A percentile compares a stretch with the other conserved stretches of the same genome.
Conservation (phyloP, 2,329 filamentous ascomycete genomes). For the Aspergillus sp. region DNA sequence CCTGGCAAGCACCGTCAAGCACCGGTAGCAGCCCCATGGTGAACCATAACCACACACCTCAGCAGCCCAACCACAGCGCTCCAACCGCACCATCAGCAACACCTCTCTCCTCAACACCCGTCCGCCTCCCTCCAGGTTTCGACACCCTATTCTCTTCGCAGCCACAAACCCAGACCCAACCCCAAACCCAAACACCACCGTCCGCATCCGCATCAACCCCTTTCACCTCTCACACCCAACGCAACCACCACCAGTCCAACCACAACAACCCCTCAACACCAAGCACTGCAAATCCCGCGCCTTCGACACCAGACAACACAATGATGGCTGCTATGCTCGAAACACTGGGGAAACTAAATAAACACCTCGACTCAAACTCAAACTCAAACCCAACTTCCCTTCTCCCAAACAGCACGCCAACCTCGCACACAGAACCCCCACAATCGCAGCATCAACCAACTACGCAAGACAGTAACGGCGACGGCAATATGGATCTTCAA, state of each 20-base stretch:
- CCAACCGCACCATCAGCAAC: slow-evolving; percentile 7
- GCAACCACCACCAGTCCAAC: neutral
- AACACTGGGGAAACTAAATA: slow-evolving; percentile 38
- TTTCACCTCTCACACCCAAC: neutral
- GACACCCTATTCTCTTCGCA: slow-evolving; percentile 39
- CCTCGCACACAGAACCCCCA: neutral
- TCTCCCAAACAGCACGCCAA: slow-evolving; percentile 17
- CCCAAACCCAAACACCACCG: slow-evolving; percentile 11
- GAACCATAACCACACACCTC: neutral
- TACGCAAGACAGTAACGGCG: neutral
- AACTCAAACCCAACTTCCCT: slow-evolving; percentile 10
- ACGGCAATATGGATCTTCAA: neutral
- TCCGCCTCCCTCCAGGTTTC: slow-evolving; percentile 39
- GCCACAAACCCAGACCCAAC: no score
- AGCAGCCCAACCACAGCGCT: neutral
- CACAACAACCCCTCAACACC: neutral
- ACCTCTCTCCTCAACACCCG: slow-evolving; percentile 16
- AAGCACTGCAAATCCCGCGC: neutral
- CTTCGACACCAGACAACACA: slow-evolving; percentile 9
- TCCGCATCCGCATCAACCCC: neutral
- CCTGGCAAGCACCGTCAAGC: slow-evolving; percentile 10
- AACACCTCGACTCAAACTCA: slow-evolving; percentile 32
- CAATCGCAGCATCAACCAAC: neutral
- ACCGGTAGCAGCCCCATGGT: slow-evolving; percentile 2
- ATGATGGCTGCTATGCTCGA: slow-evolving; percentile 37